These are phyloP conservation scores for Metschnikowia orientalis DNA, from an alignment of 805 yeast genomes.

Conservation along the genomic window DNA sequence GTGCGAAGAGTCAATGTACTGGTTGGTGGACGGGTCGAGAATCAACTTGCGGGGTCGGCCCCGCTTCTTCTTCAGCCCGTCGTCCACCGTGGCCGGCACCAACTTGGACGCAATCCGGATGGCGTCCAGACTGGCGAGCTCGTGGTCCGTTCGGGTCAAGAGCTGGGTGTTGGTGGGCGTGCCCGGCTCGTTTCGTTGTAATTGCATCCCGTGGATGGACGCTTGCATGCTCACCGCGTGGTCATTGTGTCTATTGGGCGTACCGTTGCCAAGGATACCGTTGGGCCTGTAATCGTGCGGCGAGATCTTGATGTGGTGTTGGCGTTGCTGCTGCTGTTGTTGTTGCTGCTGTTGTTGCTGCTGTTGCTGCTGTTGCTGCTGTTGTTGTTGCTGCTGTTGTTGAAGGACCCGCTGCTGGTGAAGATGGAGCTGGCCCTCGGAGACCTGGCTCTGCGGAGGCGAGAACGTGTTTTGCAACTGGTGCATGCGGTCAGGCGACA, in stretches of 20 bases:
- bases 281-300: constrained; percentile 1
- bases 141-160: constrained; percentile 4
- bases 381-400: constrained; percentile 6
- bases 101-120: constrained; percentile 8
- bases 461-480: constrained; percentile 3
- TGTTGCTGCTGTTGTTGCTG: constrained; percentile 6
- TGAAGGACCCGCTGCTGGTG: constrained; percentile 10
- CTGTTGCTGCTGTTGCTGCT: constrained; percentile 7
- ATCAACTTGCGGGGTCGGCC: constrained; percentile 41
- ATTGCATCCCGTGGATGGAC: constrained; percentile 5
- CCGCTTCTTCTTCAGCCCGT: constrained; percentile 29
- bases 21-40: constrained; percentile 39
- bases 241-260: neutral
- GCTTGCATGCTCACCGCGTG: constrained; percentile 2
- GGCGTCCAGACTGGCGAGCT: neutral
- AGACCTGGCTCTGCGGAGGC: constrained; percentile 4
- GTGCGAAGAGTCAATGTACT: constrained; percentile 38
- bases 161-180: neutral
- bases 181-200: constrained; percentile 4
- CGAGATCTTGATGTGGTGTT: constrained; percentile 2
- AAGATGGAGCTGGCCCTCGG: constrained; percentile 10
- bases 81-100: constrained; percentile 10
- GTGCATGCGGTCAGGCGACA: constrained; percentile 1
- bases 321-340: constrained; percentile 12
- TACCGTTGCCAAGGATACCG: neutral